Evolutionary conservation across 1,284 basidiomycete genomes (phyloP), one percentile per base, ranked within the genome.

Genomic region (Stereum hirsutum): DNA sequence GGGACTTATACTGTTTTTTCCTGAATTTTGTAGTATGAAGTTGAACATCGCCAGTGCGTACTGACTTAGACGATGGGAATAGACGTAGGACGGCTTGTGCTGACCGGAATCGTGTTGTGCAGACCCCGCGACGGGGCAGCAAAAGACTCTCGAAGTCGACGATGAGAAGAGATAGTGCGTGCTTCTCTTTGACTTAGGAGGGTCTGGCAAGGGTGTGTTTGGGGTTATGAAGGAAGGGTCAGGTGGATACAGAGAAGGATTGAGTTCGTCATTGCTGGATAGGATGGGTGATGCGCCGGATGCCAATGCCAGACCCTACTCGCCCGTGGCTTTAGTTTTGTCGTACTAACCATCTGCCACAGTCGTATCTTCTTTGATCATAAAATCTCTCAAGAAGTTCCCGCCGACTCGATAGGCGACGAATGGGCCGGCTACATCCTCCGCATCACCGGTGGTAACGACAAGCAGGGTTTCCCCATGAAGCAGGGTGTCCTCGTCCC

Each of bases 401-500:
- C 89, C 47, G 89, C 81, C 54, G 93, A 96, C 74, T 66, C 82
- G 44, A 72, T 98, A 58, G 93, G 94, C 58, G 89, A 96, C 63
- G 95, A 98, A 73, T 98, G 82, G 79, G 92, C 91, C 68, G 95
- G 95, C 49, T 98, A 98, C 74, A 72, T 97, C 66, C 82, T 97
- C 78, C 87, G 93, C 60, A 90, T 99, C 72, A 93, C 91, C 39
- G 94, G 95, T 60, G 91, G 91, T 51, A 94, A 95, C 74, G 91
- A 95, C 78, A 93, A 89, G 71, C 88, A 90, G 64, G 88, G 90
- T 67, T 96, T 96, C 81, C 92, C 93, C 44, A 97, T 97, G 93
- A 98, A 98, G 75, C 95, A 98, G 74, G 95, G 94, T 77, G 89
- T 98, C 59, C 86, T 99, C 53, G 78, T 94, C 57, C 90, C 91